Percentiles rank a stretch among this genome's conserved stretches.
Conservation (phyloP, 2,329 filamentous ascomycete genomes). For the Penicillium sp. region DNA sequence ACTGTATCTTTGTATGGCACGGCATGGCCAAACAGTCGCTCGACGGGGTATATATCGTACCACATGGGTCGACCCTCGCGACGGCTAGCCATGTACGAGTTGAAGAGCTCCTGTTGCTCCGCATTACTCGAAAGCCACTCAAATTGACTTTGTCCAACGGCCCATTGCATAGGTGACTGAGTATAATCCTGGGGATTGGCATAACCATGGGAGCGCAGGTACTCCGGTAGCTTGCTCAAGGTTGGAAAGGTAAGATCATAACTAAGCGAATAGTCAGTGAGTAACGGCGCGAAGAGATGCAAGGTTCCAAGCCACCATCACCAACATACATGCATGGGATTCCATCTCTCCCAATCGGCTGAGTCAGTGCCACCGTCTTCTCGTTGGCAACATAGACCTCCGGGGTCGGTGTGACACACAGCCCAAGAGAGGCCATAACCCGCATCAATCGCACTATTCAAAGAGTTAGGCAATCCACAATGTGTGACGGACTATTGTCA, state of each 20-base stretch:
- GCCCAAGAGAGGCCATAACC: slow-evolving; percentile 29
- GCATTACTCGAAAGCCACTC: slow-evolving; percentile 31
- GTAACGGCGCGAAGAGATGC: background rate
- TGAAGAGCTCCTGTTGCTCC: slow-evolving; percentile 30
- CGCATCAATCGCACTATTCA: slow-evolving; percentile 32
- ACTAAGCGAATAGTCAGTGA: slow-evolving; percentile 6
- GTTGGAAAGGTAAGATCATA: slow-evolving; percentile 33
- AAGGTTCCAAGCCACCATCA: background rate
- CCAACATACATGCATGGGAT: slow-evolving; percentile 30
- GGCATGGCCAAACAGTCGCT: slow-evolving; percentile 24
- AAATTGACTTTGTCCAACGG: slow-evolving; percentile 34
- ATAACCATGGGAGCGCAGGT: slow-evolving; percentile 29
- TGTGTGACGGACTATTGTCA: background rate
- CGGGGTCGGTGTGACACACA: slow-evolving; percentile 21
- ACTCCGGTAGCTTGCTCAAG: slow-evolving; percentile 31
- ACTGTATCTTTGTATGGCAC: slow-evolving; percentile 26
- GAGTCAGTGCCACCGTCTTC: slow-evolving; percentile 27
- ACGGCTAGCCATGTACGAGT: slow-evolving; percentile 36
- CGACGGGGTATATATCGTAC: slow-evolving; percentile 34
- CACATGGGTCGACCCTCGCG: slow-evolving; percentile 30
- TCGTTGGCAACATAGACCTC: slow-evolving; percentile 28
- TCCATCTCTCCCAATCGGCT: slow-evolving; percentile 31
- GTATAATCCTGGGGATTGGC: slow-evolving; percentile 29
- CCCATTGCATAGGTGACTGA: slow-evolving; percentile 32
- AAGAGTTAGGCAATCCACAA: background rate